phyloP scores from a whole-genome alignment of 345 rosid genomes.

The Conringia planisiliqua region DNA sequence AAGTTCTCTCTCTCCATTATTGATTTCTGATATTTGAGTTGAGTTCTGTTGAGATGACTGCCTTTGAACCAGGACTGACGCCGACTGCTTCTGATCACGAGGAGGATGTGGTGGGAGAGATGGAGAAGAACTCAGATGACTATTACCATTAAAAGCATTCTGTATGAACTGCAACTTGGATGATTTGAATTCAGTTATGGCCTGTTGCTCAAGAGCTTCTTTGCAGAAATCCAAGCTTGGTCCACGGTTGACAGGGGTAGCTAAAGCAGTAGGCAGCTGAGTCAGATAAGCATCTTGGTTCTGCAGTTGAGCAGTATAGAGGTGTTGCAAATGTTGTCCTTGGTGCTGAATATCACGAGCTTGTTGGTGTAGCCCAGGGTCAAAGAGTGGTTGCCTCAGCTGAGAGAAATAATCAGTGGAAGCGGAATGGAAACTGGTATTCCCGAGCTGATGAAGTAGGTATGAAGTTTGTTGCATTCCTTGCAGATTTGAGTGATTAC shows the following conservation, averaged over 20 bases:
- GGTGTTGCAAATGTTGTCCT: background rate
- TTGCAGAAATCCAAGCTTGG: constrained; percentile 44
- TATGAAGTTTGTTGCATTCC: constrained; percentile 44
- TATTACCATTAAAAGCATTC: constrained; percentile 29
- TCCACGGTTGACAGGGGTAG: constrained; percentile 54
- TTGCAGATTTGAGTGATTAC: constrained; percentile 49
- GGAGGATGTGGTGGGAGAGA: constrained; percentile 47
- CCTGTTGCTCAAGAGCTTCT: constrained; percentile 41
- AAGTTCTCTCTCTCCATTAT: constrained; percentile 46
- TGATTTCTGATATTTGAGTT: constrained; percentile 37
- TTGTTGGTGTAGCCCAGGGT: constrained; percentile 45
- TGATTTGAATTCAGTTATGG: constrained; percentile 44
- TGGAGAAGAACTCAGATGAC: constrained; percentile 25
- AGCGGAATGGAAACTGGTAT: constrained; percentile 50
- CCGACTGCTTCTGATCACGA: constrained; percentile 41
- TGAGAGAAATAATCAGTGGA: constrained; percentile 34
- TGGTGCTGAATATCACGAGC: background rate
- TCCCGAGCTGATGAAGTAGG: constrained; percentile 50
- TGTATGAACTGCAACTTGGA: constrained; percentile 52
- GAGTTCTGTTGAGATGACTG: constrained; percentile 46
- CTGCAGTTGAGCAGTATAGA: constrained; percentile 41
- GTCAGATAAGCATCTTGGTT: constrained; percentile 42
- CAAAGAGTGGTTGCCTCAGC: constrained; percentile 50
- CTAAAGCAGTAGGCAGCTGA: constrained; percentile 41
- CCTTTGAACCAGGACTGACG: constrained; percentile 51